A percentile compares a stretch with the other conserved stretches of the same genome.
Conservation (phyloP, 768 basidiomycete genomes). For the Kondoa subrosea region DNA sequence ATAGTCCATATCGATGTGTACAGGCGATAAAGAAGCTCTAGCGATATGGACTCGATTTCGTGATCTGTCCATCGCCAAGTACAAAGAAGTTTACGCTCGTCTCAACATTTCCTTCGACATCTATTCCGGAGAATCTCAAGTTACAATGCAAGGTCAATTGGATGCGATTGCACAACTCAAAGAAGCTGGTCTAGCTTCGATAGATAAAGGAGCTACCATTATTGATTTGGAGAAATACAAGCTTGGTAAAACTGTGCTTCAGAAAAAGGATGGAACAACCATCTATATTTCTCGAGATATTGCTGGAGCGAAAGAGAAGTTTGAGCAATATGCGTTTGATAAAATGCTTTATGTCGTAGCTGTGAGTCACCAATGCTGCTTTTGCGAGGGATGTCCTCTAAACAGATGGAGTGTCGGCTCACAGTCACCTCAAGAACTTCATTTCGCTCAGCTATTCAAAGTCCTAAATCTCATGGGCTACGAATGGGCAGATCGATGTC, state of each 20-base stretch:
- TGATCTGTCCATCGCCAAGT: slow-evolving; percentile 72
- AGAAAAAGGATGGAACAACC: slow-evolving; percentile 47
- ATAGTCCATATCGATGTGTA: not conserved
- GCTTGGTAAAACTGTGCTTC: slow-evolving; percentile 71
- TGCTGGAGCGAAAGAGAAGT: slow-evolving; percentile 78
- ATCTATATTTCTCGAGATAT: slow-evolving; percentile 50
- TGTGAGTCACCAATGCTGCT: slow-evolving; percentile 15
- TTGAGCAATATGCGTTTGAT: slow-evolving; percentile 76
- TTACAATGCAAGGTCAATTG: slow-evolving; percentile 39
- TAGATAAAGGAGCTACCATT: slow-evolving; percentile 60
- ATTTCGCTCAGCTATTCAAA: slow-evolving; percentile 84
- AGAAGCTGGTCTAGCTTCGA: slow-evolving; percentile 51
- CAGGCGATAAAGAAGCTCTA: slow-evolving; percentile 60
- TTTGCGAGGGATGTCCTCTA: not conserved
- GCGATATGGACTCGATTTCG: slow-evolving; percentile 86
- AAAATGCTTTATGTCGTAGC: slow-evolving; percentile 52
- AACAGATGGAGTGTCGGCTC: not conserved
- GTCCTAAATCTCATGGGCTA: slow-evolving; percentile 75
- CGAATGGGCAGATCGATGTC: slow-evolving; percentile 62
- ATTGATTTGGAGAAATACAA: slow-evolving; percentile 80
- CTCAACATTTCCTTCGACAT: slow-evolving; percentile 82
- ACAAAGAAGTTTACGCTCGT: slow-evolving; percentile 67
- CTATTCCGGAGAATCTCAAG: slow-evolving; percentile 62
- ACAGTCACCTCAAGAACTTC: slow-evolving; percentile 29
- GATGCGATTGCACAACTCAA: slow-evolving; percentile 52